A percentile compares a stretch with the other conserved stretches of the same genome.
These are phyloP conservation scores for Spinellus fusiger DNA, from an alignment of 192 early-diverging fungal species.

Conservation along the genomic window DNA sequence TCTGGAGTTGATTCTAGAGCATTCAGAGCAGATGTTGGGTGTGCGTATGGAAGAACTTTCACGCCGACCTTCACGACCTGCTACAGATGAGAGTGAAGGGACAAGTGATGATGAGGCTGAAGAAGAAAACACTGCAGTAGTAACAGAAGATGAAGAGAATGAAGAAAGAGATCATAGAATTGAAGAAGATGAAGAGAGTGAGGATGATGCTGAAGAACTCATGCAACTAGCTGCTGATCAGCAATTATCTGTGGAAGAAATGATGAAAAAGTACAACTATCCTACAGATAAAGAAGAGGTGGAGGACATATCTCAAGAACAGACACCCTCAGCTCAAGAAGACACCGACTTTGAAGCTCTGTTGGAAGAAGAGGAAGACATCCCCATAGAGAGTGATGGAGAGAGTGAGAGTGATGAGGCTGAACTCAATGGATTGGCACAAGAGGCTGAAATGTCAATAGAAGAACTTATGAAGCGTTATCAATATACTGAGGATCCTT, in stretches of 20 bases:
- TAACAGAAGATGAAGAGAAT: conserved; percentile 5
- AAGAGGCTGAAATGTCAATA: conserved; percentile 20
- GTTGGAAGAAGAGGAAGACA: conserved; percentile 21
- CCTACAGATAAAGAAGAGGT: conserved; percentile 15
- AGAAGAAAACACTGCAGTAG: not conserved
- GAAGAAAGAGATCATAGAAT: conserved; percentile 20
- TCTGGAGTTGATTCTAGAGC: conserved; percentile 66
- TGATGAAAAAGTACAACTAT: conserved; percentile 49
- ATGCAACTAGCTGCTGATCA: conserved; percentile 52
- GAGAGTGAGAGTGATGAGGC: conserved; percentile 28
- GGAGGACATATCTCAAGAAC: not conserved
- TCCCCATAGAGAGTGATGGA: conserved; percentile 16
- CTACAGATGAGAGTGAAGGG: conserved; percentile 14
- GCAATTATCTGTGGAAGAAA: conserved; percentile 54
- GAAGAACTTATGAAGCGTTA: conserved; percentile 32
- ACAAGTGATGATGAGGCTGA: conserved; percentile 22
- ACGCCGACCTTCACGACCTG: not conserved
- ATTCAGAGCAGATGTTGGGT: conserved; percentile 61
- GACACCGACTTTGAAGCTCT: not conserved
- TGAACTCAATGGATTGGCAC: conserved; percentile 25
- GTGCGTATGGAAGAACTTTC: conserved; percentile 42
- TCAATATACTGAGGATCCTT: not conserved
- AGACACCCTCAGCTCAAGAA: not conserved
- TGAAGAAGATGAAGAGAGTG: conserved; percentile 22
- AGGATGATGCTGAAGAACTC: conserved; percentile 40